A percentile compares a stretch with the other conserved stretches of the same genome.
phyloP scores from a whole-genome alignment of 371 early-diverging fungal genomes.

The Smittium culicis region DNA sequence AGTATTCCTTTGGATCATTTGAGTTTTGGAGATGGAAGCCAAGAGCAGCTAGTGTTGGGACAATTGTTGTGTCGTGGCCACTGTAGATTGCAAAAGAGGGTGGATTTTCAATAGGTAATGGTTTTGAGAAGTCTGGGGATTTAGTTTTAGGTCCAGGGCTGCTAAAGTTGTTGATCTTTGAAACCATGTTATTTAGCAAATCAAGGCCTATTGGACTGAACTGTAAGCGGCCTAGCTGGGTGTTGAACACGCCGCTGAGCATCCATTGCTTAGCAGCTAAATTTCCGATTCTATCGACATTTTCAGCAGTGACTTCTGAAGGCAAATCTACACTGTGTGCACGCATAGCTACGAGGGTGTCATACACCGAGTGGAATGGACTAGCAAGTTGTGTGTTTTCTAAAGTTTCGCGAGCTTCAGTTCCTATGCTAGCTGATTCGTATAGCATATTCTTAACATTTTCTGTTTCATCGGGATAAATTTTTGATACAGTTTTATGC shows the following conservation, averaged over 20 bases:
- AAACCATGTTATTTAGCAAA: neutral
- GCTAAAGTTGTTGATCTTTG: neutral
- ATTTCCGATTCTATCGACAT: neutral
- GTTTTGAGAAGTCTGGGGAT: too few relatives aligned
- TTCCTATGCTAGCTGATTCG: conserved; percentile 18
- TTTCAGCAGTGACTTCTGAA: conserved; percentile 11
- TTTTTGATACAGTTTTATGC: neutral
- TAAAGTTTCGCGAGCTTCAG: conserved; percentile 11
- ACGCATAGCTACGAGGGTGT: conserved; percentile 20
- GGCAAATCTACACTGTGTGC: conserved; percentile 22
- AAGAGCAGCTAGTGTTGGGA: conserved; percentile 33
- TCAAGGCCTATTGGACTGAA: conserved; percentile 2
- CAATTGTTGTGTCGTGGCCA: conserved; percentile 63
- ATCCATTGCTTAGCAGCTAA: conserved; percentile 11
- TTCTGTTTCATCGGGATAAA: neutral
- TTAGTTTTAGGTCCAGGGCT: neutral
- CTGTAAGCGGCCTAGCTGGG: neutral
- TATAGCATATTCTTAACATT: neutral
- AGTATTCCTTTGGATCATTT: neutral
- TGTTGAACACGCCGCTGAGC: neutral
- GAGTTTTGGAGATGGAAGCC: conserved; percentile 1
- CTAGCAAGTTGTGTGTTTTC: conserved; percentile 13
- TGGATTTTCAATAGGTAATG: conserved; percentile 4
- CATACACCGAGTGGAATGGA: conserved; percentile 22
- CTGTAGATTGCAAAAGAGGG: conserved; percentile 28